These are phyloP conservation scores for Diaporthe sp. DNA, from an alignment of 2,329 filamentous ascomycete genomes.

Conservation along the genomic window DNA sequence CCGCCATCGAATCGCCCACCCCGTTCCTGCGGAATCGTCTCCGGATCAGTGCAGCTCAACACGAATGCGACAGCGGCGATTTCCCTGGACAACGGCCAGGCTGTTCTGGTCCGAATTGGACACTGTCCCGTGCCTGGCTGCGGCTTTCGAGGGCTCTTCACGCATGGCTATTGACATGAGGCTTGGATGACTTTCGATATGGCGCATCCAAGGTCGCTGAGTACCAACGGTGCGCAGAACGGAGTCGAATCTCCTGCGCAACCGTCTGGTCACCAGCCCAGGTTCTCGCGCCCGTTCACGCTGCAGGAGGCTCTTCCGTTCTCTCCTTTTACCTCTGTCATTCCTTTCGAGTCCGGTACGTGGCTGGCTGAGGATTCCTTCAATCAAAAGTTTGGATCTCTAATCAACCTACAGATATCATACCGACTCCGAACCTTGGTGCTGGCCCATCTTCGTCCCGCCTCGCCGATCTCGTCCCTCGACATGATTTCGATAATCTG, in stretches of 20 bases:
- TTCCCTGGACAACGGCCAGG: constrained; percentile 26
- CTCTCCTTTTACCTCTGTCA: constrained; percentile 84
- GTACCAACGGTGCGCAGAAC: constrained; percentile 52
- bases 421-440: constrained; percentile 74
- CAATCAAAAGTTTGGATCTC: not conserved
- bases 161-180: constrained; percentile 48
- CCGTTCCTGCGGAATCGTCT: not conserved
- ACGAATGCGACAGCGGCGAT: constrained; percentile 23
- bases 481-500: constrained; percentile 74
- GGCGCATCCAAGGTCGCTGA: constrained; percentile 47
- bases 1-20: constrained; percentile 20
- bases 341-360: constrained; percentile 82
- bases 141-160: constrained; percentile 13
- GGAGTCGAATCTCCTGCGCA: constrained; percentile 39
- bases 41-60: not conserved
- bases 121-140: constrained; percentile 22
- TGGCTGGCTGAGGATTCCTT: constrained; percentile 15
- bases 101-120: constrained; percentile 27
- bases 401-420: constrained; percentile 67
- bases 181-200: constrained; percentile 48
- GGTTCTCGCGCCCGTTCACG: constrained; percentile 64
- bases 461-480: constrained; percentile 65
- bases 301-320: constrained; percentile 85
- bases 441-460: constrained; percentile 67
- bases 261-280: constrained; percentile 38